Conservation (phyloP, 2,329 filamentous ascomycete genomes). For the Didymella arachidicola region DNA sequence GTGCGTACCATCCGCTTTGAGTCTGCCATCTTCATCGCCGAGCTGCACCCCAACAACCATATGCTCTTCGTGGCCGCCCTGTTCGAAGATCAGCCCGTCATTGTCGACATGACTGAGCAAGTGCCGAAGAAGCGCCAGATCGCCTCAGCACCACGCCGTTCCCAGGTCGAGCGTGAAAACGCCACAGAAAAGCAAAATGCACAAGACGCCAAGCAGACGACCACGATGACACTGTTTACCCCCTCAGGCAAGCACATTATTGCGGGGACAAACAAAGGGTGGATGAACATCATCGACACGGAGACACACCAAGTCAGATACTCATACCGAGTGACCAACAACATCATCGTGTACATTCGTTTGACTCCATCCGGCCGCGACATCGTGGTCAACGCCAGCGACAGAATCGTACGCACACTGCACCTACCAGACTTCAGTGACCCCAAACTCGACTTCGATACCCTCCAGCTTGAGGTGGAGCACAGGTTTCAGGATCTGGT, state of each 20-base stretch:
- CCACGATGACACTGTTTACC: constrained; percentile 90
- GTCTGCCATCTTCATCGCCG: constrained; percentile 93
- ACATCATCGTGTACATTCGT: constrained; percentile 86
- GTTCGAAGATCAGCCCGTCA: constrained; percentile 89
- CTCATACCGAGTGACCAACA: constrained; percentile 85
- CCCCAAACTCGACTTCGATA: constrained; percentile 77
- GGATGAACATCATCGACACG: constrained; percentile 92
- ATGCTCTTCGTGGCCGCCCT: constrained; percentile 87
- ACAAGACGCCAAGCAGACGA: constrained; percentile 93
- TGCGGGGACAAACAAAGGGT: constrained; percentile 92
- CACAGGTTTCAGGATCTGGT: constrained; percentile 99
- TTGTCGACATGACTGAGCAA: constrained; percentile 79
- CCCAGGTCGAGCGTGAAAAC: constrained; percentile 73
- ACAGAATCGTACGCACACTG: constrained; percentile 93
- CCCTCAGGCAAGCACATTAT: constrained; percentile 86
- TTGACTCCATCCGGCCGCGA: constrained; percentile 85
- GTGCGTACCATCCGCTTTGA: constrained; percentile 89
- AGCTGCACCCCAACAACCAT: constrained; percentile 89
- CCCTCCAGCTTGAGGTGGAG: constrained; percentile 87
- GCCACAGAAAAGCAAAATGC: constrained; percentile 84
- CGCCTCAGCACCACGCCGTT: constrained; percentile 81
- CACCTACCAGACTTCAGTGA: constrained; percentile 77
- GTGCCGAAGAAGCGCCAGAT: constrained; percentile 78
- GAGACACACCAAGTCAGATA: constrained; percentile 83
- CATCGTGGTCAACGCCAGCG: constrained; percentile 89